These are phyloP conservation scores for Truncatella angustata DNA, from an alignment of 2,329 filamentous ascomycete genomes.

Conservation along the genomic window DNA sequence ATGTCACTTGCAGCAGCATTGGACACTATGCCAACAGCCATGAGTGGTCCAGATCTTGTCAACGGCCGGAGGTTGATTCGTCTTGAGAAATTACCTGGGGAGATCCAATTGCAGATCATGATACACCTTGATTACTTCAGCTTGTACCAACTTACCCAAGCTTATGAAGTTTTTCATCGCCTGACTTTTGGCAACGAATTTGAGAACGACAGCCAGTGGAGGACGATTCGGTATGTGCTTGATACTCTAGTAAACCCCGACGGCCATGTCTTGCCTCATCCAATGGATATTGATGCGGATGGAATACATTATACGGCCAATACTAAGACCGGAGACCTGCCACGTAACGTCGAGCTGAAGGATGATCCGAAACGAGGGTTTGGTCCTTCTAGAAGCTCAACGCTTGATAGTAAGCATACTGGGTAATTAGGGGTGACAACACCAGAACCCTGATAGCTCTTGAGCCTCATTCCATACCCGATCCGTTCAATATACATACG, in stretches of 20 bases:
- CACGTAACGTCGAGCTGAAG: background rate
- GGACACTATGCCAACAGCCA: background rate
- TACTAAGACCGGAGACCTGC: background rate
- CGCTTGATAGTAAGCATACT: background rate
- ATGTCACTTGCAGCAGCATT: background rate
- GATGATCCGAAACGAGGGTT: background rate
- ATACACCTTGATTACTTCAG: background rate
- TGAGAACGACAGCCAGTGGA: background rate
- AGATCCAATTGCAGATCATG: constrained; percentile 13
- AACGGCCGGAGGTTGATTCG: constrained; percentile 19
- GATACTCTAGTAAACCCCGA: background rate
- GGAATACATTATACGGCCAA: background rate
- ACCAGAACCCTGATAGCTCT: no score
- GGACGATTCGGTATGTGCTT: background rate
- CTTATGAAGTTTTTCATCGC: background rate
- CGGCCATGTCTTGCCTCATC: background rate
- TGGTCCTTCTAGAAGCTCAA: background rate
- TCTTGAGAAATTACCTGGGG: constrained; percentile 20
- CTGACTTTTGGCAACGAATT: background rate
- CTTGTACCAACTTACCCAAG: background rate
- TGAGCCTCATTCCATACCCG: background rate
- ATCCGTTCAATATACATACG: no score
- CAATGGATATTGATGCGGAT: background rate
- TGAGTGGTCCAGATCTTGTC: constrained; percentile 10
- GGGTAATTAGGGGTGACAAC: background rate